Evolutionary conservation across 2,329 filamentous ascomycete species (phyloP).

Genomic region (Ophiostoma fasciatum): DNA sequence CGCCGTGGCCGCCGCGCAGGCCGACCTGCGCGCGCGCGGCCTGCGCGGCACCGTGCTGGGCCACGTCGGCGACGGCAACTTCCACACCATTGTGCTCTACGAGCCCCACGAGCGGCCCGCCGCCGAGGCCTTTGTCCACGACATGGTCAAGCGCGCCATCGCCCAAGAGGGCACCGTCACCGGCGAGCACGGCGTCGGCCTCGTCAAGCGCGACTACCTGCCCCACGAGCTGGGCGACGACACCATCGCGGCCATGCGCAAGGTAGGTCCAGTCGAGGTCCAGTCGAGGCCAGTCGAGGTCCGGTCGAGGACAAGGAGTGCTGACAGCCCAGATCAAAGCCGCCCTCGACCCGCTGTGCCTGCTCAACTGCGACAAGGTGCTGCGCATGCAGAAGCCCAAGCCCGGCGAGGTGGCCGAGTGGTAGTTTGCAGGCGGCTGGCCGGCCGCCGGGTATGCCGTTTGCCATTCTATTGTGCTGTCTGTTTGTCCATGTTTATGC

Average conservation of each 20-base stretch:
- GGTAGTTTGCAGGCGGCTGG: constrained; percentile 19
- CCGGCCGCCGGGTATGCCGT: too few species aligned
- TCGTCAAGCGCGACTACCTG: constrained; percentile 76
- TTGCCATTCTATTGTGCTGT: not conserved
- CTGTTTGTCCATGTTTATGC: not conserved
- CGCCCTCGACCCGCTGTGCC: constrained; percentile 60
- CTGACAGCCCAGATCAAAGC: constrained; percentile 48
- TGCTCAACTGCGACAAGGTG: constrained; percentile 57
- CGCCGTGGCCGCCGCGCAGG: constrained; percentile 66
- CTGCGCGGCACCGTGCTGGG: constrained; percentile 60
- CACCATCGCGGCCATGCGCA: too few species aligned
- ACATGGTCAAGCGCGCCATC: constrained; percentile 75
- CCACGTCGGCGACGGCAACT: constrained; percentile 57
- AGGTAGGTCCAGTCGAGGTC: too few species aligned
- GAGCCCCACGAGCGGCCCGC: constrained; percentile 51
- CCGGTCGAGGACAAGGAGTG: constrained; percentile 15
- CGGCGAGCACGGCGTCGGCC: constrained; percentile 69
- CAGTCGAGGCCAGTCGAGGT: constrained; percentile 69
- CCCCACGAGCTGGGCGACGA: constrained; percentile 61
- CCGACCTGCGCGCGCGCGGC: constrained; percentile 50
- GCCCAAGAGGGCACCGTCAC: constrained; percentile 78
- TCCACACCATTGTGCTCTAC: constrained; percentile 45
- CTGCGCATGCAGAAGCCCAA: constrained; percentile 43
- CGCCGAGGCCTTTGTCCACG: constrained; percentile 58
- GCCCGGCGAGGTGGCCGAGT: constrained; percentile 30